A percentile compares a stretch with the other conserved stretches of the same genome.
phyloP scores from a whole-genome alignment of 2,329 filamentous ascomycete species.

The Leptodontidium sp. region DNA sequence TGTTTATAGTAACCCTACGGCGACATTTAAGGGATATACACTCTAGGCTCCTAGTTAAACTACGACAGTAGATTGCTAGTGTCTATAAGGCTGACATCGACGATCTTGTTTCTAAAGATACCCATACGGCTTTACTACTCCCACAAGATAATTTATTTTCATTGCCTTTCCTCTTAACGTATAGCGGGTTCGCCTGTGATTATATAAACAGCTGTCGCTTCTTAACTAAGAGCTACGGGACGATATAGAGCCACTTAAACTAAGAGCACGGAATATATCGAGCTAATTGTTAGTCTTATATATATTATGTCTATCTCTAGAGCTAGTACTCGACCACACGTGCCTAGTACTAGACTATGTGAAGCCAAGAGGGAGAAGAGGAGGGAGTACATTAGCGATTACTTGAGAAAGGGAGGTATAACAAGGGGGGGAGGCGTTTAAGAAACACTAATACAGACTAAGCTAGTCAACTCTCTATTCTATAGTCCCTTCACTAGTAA shows the following conservation, averaged over 20 bases:
- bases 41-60: slow-evolving; percentile 1
- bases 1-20: not conserved
- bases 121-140: not conserved
- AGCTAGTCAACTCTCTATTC: not conserved
- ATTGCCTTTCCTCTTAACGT: not conserved
- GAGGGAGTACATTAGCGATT: slow-evolving; percentile 3
- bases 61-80: not conserved
- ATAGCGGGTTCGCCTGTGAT: not conserved
- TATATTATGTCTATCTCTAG: not conserved
- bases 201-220: not conserved
- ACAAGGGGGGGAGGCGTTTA: not conserved
- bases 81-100: slow-evolving; percentile 2
- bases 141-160: not conserved
- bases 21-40: slow-evolving; percentile 5
- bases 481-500: slow-evolving; percentile 1
- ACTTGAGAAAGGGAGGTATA: slow-evolving; percentile 1
- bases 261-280: slow-evolving; percentile 3
- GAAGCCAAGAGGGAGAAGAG: slow-evolving; percentile 2
- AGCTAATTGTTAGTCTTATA: slow-evolving; percentile 4
- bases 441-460: slow-evolving; percentile 1
- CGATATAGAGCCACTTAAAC: not conserved
- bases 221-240: slow-evolving; percentile 1
- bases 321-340: not conserved
- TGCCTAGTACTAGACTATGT: not conserved
- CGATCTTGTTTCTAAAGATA: slow-evolving; percentile 1